Evolutionary conservation across 108 stramenopile species (phyloP).

Genomic region (Cyclotella atomus): DNA sequence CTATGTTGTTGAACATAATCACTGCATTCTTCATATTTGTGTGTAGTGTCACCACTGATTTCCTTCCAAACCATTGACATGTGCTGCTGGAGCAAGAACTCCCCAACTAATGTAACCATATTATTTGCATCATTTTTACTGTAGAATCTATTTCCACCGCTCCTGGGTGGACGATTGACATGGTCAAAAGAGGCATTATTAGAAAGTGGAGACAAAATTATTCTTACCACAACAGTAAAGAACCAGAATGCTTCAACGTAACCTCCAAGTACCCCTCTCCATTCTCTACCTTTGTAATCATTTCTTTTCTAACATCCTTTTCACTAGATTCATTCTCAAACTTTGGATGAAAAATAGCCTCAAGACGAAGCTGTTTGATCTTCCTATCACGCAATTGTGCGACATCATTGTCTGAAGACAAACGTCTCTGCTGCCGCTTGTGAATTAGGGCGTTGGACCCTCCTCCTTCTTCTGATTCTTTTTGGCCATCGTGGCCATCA

Average conservation of each 20-base stretch:
- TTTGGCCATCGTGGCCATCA: not conserved
- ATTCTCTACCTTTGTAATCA: conserved; percentile 53
- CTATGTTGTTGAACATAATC: conserved; percentile 58
- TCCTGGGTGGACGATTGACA: conserved; percentile 22
- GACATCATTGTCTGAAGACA: not conserved
- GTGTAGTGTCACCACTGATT: conserved; percentile 2
- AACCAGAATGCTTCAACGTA: conserved; percentile 91
- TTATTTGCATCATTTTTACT: conserved; percentile 84
- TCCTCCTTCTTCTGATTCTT: conserved; percentile 16
- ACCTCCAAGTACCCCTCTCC: conserved; percentile 77
- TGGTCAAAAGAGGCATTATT: not conserved
- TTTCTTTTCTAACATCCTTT: conserved; percentile 59
- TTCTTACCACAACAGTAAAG: conserved; percentile 70
- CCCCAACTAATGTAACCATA: conserved; percentile 66
- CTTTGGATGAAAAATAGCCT: conserved; percentile 90
- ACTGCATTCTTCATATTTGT: conserved; percentile 66
- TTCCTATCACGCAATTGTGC: conserved; percentile 1
- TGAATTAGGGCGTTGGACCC: not conserved
- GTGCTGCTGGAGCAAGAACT: conserved; percentile 77
- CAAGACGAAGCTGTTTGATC: conserved; percentile 54
- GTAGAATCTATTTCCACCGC: conserved; percentile 77
- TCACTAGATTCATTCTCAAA: conserved; percentile 82
- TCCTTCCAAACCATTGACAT: conserved; percentile 55
- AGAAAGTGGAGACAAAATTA: no score
- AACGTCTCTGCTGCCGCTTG: not conserved